Percentiles rank a stretch among this genome's conserved stretches.
These are phyloP conservation scores for Aspergillus nanangensis DNA, from an alignment of 495 filamentous ascomycete species.

Conservation along the genomic window DNA sequence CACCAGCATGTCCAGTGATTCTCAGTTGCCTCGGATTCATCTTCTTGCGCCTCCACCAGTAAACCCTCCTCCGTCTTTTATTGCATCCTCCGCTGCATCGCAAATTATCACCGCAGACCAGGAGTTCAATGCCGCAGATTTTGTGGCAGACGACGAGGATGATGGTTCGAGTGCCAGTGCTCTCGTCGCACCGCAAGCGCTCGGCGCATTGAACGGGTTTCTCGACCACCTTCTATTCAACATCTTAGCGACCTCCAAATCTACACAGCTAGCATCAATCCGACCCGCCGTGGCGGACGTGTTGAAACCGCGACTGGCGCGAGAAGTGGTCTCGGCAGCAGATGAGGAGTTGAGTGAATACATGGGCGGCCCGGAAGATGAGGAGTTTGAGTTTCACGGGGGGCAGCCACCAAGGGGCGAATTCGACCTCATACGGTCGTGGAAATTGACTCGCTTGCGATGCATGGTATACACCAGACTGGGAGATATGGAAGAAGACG, in stretches of 20 bases:
- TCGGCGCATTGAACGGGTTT: slow-evolving; percentile 84
- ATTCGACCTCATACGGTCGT: slow-evolving; percentile 83
- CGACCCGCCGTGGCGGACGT: slow-evolving; percentile 83
- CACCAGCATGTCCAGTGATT: slow-evolving; percentile 42
- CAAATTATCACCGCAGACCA: slow-evolving; percentile 89
- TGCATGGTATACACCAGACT: slow-evolving; percentile 98
- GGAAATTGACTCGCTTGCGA: slow-evolving; percentile 85
- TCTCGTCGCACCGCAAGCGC: slow-evolving; percentile 68
- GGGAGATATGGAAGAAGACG: slow-evolving; percentile 96
- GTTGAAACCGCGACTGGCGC: slow-evolving; percentile 81
- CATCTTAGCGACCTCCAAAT: slow-evolving; percentile 73
- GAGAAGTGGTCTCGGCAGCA: slow-evolving; percentile 79
- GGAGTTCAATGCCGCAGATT: slow-evolving; percentile 63
- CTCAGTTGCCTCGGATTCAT: slow-evolving; percentile 33
- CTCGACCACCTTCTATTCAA: slow-evolving; percentile 91
- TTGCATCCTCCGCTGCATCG: slow-evolving; percentile 82
- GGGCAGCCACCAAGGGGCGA: slow-evolving; percentile 48
- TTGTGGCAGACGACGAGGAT: slow-evolving; percentile 60
- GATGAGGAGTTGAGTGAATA: slow-evolving; percentile 91
- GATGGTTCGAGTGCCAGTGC: slow-evolving; percentile 53
- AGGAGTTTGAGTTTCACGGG: slow-evolving; percentile 56
- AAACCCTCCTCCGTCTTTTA: slow-evolving; percentile 78
- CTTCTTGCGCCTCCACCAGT: slow-evolving; percentile 64
- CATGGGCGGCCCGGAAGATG: slow-evolving; percentile 69
- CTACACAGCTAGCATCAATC: slow-evolving; percentile 72